Evolutionary conservation across 192 early-diverging fungal genomes (phyloP).

Genomic region (Coemansia sp.): DNA sequence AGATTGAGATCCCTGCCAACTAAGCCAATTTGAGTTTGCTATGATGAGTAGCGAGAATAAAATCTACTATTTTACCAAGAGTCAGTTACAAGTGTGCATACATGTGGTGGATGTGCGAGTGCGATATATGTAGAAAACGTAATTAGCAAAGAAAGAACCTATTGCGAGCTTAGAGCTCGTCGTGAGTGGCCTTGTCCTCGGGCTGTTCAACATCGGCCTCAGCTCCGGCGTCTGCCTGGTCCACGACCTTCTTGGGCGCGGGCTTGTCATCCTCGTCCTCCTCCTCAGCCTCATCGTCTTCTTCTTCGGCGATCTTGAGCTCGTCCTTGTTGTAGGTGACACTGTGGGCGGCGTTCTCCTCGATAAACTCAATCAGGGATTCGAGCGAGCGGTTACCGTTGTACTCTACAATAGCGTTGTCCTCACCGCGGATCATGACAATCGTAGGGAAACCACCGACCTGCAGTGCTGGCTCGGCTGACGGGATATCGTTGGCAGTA

Average conservation of each 20-base stretch:
- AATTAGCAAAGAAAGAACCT: constrained; percentile 2
- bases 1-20: constrained; percentile 70
- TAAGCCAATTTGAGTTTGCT: constrained; percentile 30
- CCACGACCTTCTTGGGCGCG: constrained; percentile 24
- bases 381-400: constrained; percentile 82
- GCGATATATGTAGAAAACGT: background rate
- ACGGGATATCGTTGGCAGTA: constrained; percentile 92
- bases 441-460: constrained; percentile 96
- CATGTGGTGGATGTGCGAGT: background rate
- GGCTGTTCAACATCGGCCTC: constrained; percentile 14
- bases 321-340: constrained; percentile 45
- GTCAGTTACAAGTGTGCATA: no score
- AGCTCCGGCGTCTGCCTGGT: constrained; percentile 22
- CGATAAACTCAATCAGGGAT: constrained; percentile 77
- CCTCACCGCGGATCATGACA: constrained; percentile 85
- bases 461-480: constrained; percentile 63
- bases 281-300: constrained; percentile 33
- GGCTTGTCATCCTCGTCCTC: constrained; percentile 32
- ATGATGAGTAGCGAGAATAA: constrained; percentile 15
- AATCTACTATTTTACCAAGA: background rate
- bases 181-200: constrained; percentile 19
- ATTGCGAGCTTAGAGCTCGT: constrained; percentile 29
- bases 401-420: constrained; percentile 83
- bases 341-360: constrained; percentile 70
- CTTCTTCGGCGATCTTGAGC: constrained; percentile 38